Conservation (phyloP, 2,329 filamentous ascomycete species). For the Exophiala sideris region DNA sequence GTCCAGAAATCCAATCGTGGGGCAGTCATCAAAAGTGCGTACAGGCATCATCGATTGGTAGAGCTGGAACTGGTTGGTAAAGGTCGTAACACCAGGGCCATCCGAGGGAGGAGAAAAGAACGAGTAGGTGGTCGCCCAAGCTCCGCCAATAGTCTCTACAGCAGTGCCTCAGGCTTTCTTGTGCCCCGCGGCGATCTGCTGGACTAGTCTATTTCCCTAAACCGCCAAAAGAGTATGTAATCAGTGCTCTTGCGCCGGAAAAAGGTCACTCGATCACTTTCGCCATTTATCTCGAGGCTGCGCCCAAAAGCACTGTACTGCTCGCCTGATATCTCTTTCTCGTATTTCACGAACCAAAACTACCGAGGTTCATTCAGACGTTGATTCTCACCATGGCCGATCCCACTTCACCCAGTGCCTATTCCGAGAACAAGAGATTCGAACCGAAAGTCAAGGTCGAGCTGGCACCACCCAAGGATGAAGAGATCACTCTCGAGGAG, state of each 20-base stretch:
- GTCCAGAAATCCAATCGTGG: not conserved
- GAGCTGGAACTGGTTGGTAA: not conserved
- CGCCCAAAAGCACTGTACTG: not conserved
- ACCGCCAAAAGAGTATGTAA: constrained; percentile 20
- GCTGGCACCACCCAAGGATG: constrained; percentile 80
- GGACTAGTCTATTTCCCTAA: not conserved
- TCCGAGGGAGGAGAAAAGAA: too few relatives aligned
- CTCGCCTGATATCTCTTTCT: not conserved
- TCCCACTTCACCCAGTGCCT: constrained; percentile 27
- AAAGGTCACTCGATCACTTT: constrained; percentile 16
- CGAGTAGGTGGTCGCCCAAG: too few relatives aligned
- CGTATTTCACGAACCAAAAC: constrained; percentile 13
- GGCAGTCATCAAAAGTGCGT: not conserved
- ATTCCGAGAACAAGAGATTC: constrained; percentile 37
- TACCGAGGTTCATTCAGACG: constrained; percentile 8
- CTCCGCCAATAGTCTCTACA: too few relatives aligned
- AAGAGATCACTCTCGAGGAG: constrained; percentile 76
- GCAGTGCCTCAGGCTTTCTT: not conserved
- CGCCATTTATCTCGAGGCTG: not conserved
- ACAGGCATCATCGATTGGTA: too few relatives aligned
- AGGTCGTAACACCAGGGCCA: not conserved
- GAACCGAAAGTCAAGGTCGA: constrained; percentile 45
- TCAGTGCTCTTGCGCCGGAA: constrained; percentile 1
- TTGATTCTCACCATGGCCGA: constrained; percentile 20
- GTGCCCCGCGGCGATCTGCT: not conserved